phyloP scores from a whole-genome alignment of 75 land plant species.

The Pseudotsuga menziesii region DNA sequence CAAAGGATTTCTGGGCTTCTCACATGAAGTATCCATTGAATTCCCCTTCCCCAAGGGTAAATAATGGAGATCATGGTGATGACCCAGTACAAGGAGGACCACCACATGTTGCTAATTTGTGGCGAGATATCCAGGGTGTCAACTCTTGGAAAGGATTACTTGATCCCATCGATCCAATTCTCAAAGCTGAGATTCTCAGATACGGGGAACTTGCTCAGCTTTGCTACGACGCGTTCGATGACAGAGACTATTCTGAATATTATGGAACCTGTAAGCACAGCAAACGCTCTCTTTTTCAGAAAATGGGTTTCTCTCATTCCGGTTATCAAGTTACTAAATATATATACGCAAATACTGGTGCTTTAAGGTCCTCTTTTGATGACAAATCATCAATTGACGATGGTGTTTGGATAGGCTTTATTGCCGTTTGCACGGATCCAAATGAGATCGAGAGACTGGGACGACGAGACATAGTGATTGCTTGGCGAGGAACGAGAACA shows the following conservation, averaged over 20 bases:
- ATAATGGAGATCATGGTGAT: too few relatives aligned
- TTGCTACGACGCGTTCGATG: conserved; percentile 72
- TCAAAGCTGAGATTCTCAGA: conserved; percentile 52
- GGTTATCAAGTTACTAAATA: conserved; percentile 79
- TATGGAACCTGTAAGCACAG: conserved; percentile 59
- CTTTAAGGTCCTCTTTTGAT: background rate
- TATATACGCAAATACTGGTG: conserved; percentile 38
- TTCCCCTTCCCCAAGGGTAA: too few relatives aligned
- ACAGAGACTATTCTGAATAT: conserved; percentile 46
- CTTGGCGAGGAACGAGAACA: too few relatives aligned
- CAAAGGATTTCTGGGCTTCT: too few relatives aligned
- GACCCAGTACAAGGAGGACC: too few relatives aligned
- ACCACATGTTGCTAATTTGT: too few relatives aligned
- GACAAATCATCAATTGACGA: background rate
- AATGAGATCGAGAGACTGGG: background rate
- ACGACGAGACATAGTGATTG: too few relatives aligned
- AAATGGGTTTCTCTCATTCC: conserved; percentile 30
- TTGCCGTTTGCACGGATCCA: background rate
- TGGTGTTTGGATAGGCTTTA: background rate
- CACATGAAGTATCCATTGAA: too few relatives aligned
- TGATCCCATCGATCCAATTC: conserved; percentile 30
- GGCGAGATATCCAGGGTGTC: too few relatives aligned
- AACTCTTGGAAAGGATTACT: too few relatives aligned
- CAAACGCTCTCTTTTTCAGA: conserved; percentile 19
- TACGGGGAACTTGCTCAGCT: conserved; percentile 67